Base-by-base conservation (phyloP, 2,329 filamentous ascomycete genomes). In the Aspergillus ochraceoroseus region DNA sequence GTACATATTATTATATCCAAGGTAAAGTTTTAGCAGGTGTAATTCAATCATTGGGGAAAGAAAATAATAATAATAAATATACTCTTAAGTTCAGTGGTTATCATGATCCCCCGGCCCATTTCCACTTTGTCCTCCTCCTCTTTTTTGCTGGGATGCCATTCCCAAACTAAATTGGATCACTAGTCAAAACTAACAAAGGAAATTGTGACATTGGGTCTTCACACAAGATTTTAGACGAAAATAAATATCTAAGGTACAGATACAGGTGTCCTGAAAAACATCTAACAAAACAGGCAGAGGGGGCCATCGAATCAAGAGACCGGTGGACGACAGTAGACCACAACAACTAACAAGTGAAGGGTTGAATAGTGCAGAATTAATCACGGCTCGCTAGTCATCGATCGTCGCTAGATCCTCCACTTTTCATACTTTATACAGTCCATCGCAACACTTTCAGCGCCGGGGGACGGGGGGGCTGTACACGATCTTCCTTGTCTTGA, bases 401-500 rank as follows among this genome's bases (percentile, higher is more conserved):
- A 47, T 51, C 56, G 46, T 46, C 51, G 28, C 47, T 51, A 47
- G 34, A 38, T 45, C 52, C 56, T 48, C 56, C 53, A 52, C 51
- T 48, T 58, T 55, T 55, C 54, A 49, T 49, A 53, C 52, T 49
- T 55, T 50, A 61, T 54, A 57, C 46, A 50, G 52, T 54, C 49
- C 48, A 44, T 42, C 50, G 52, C 50, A 45, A 48, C 43, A 49
- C 19, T 38, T 57, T 60, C 53, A 63, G 49, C 61, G 62, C 44
- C 59, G 61, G 48, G 58, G 55, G 41, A 65, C 58, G 19, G 87
- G 87, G 50, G 87, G 86, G 65, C 82, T 85, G 73, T 94, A 95
- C 57, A 81, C 76, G 58, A 96, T 74, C 83, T 96, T 95, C 64
- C 92, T 83, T 59, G 88, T 85, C 84, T 98, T 98, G 69, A 98